phyloP scores from a whole-genome alignment of 768 basidiomycete genomes.

The Lactarius akahatsu region DNA sequence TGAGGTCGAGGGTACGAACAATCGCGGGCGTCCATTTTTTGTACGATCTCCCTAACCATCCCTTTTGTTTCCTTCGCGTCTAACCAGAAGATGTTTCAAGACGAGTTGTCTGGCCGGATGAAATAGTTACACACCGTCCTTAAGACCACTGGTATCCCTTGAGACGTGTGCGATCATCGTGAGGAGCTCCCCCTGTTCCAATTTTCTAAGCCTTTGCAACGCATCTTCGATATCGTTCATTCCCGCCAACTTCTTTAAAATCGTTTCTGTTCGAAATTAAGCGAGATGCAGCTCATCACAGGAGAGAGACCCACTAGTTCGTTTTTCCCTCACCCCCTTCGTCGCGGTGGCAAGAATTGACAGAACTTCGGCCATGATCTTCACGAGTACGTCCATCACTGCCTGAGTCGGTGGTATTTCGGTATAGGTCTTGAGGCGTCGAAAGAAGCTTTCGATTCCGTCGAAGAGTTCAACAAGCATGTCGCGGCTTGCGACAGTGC shows the following conservation, averaged over 20 bases:
- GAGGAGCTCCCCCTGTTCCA: neutral
- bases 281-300: neutral
- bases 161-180: neutral
- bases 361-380: neutral
- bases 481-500: neutral
- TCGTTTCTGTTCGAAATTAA: neutral
- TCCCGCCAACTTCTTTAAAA: too few species aligned
- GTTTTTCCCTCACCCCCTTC: neutral
- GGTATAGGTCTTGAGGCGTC: neutral
- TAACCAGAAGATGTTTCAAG: too few species aligned
- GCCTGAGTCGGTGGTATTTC: accelerated
- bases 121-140: neutral
- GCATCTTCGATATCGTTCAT: too few species aligned
- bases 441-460: neutral
- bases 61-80: too few species aligned
- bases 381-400: neutral
- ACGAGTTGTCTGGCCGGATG: neutral
- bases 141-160: neutral
- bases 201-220: neutral
- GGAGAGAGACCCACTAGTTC: neutral
- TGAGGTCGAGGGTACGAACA: too few species aligned
- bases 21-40: too few species aligned
- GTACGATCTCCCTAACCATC: too few species aligned
- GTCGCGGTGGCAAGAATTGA: neutral
- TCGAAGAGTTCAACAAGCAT: neutral